These are phyloP conservation scores for Xylaria sp. DNA, from an alignment of 2,329 filamentous ascomycete species.

Conservation along the genomic window DNA sequence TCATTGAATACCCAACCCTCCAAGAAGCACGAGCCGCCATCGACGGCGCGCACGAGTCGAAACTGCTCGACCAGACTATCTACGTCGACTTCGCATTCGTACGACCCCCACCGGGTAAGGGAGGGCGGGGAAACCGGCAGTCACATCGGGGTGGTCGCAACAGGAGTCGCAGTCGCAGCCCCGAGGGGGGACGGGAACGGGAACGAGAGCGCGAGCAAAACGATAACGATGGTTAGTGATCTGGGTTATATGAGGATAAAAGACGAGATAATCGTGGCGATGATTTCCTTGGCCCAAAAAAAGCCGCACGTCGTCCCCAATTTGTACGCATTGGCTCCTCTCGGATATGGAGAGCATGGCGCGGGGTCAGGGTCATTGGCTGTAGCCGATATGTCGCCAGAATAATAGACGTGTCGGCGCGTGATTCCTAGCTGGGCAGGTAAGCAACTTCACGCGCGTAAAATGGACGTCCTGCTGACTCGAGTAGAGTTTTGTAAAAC, in stretches of 20 bases:
- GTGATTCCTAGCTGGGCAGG: slow-evolving; percentile 29
- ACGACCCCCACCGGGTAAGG: slow-evolving; percentile 75
- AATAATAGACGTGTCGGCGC: slow-evolving; percentile 48
- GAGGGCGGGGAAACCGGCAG: slow-evolving; percentile 54
- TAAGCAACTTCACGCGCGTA: slow-evolving; percentile 14
- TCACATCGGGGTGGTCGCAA: slow-evolving; percentile 52
- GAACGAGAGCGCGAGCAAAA: slow-evolving; percentile 37
- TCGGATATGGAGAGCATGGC: slow-evolving; percentile 7
- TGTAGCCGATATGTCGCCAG: slow-evolving; percentile 48
- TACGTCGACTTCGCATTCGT: slow-evolving; percentile 88
- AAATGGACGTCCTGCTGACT: slow-evolving; percentile 16
- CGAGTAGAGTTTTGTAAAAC: slow-evolving; percentile 3
- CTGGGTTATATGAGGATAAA: not conserved
- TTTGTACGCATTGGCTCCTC: not conserved
- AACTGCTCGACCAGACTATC: slow-evolving; percentile 83
- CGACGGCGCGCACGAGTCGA: slow-evolving; percentile 78
- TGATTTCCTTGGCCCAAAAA: not conserved
- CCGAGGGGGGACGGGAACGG: slow-evolving; percentile 41
- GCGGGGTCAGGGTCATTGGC: slow-evolving; percentile 34
- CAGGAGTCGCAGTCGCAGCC: slow-evolving; percentile 60
- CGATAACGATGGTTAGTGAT: slow-evolving; percentile 34
- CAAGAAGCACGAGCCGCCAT: slow-evolving; percentile 84
- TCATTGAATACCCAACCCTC: slow-evolving; percentile 85
- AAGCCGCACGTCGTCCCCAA: not conserved
- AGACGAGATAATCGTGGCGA: not conserved